These are phyloP conservation scores for Ustilago loliicola DNA, from an alignment of 1,284 basidiomycete genomes.

Conservation along the genomic window DNA sequence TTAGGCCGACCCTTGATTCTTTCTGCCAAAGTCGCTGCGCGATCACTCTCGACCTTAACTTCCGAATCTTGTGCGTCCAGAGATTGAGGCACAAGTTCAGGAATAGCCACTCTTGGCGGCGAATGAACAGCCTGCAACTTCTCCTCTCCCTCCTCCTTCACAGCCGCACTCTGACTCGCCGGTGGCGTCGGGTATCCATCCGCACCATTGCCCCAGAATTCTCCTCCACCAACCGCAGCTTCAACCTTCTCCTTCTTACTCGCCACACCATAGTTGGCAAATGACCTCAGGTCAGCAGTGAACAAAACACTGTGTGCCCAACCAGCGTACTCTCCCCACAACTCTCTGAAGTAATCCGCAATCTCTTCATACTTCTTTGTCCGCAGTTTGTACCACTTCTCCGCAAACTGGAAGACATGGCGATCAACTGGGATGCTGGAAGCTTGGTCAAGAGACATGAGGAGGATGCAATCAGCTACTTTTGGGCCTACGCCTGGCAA, in stretches of 20 bases:
- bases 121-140: constrained; percentile 34
- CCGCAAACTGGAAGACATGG: constrained; percentile 69
- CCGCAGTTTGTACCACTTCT: constrained; percentile 65
- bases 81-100: constrained; percentile 28
- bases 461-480: constrained; percentile 79
- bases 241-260: constrained; percentile 40
- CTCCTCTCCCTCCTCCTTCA: constrained; percentile 14
- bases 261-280: constrained; percentile 48
- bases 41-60: neutral
- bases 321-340: constrained; percentile 68
- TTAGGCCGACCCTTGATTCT: constrained; percentile 43
- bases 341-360: constrained; percentile 58
- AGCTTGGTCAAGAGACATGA: constrained; percentile 91
- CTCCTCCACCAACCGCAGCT: constrained; percentile 11
- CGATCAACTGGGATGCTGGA: constrained; percentile 68
- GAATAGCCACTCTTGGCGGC: constrained; percentile 28
- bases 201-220: constrained; percentile 22
- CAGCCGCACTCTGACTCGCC: constrained; percentile 12
- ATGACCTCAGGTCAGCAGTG: constrained; percentile 63
- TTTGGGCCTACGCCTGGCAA: constrained; percentile 91
- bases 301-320: constrained; percentile 69
- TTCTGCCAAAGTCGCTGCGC: constrained; percentile 28
- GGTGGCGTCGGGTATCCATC: constrained; percentile 24
- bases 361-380: constrained; percentile 66
- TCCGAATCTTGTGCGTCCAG: neutral